Percentiles rank a stretch among this genome's conserved stretches.
These are phyloP conservation scores for Pseudocercospora cruenta DNA, from an alignment of 2,329 filamentous ascomycete species.

Conservation along the genomic window DNA sequence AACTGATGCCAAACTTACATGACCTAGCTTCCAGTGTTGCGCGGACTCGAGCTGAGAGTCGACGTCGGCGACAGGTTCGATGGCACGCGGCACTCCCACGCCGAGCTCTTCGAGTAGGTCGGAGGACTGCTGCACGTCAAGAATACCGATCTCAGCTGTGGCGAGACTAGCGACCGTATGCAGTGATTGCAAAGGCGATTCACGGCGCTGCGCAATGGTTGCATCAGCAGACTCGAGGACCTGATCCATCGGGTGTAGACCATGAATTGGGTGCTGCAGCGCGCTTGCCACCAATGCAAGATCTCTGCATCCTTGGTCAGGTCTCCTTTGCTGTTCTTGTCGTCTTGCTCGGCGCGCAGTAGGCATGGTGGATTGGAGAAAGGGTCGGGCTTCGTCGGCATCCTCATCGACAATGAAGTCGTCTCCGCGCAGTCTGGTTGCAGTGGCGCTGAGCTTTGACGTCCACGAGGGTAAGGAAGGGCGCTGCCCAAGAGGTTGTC, in stretches of 20 bases:
- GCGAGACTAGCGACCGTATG: slow-evolving; percentile 6
- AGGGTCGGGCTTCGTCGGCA: not conserved
- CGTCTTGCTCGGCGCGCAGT: slow-evolving; percentile 8
- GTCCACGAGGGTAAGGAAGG: not conserved
- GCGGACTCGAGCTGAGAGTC: not conserved
- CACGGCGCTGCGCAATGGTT: not conserved
- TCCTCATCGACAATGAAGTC: slow-evolving; percentile 8
- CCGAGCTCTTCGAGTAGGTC: not conserved
- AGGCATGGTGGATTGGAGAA: not conserved
- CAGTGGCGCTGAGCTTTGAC: not conserved
- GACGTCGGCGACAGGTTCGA: not conserved
- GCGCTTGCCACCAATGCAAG: not conserved
- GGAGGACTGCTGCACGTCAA: not conserved
- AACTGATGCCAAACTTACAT: not conserved
- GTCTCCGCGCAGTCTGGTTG: not conserved
- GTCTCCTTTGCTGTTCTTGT: not conserved
- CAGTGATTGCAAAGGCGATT: not conserved
- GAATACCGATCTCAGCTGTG: not conserved
- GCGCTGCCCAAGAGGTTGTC: not conserved
- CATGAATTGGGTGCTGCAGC: not conserved
- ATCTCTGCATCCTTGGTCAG: not conserved
- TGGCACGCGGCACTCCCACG: not conserved
- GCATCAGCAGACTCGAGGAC: not conserved
- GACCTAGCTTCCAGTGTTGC: not conserved
- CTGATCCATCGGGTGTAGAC: not conserved